These are phyloP conservation scores for Sanghuangporus sanghuang DNA, from an alignment of 1,284 basidiomycete species.

Conservation along the genomic window DNA sequence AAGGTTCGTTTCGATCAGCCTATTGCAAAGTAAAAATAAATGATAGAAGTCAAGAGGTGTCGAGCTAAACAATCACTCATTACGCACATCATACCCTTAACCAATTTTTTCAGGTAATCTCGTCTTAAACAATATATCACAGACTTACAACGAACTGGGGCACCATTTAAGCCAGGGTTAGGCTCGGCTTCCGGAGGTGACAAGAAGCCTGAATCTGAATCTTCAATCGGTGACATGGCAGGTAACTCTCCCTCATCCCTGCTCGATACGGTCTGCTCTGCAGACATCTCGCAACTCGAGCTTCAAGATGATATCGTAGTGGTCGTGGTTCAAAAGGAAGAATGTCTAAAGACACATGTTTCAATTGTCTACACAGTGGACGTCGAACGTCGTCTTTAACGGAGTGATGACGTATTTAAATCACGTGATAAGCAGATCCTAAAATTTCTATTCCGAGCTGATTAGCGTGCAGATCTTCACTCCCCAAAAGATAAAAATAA, in stretches of 20 bases:
- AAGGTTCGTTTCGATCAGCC: slow-evolving; percentile 77
- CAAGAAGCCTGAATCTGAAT: slow-evolving; percentile 25
- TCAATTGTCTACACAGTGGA: not conserved
- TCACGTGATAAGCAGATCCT: not conserved
- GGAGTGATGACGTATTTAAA: not conserved
- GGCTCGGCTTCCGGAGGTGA: slow-evolving; percentile 23
- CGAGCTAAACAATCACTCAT: not conserved
- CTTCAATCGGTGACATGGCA: slow-evolving; percentile 32
- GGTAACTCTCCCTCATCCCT: slow-evolving; percentile 34
- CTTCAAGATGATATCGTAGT: not conserved
- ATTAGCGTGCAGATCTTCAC: not conserved
- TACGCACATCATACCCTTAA: slow-evolving; percentile 46
- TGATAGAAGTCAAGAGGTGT: slow-evolving; percentile 2
- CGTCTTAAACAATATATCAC: not conserved
- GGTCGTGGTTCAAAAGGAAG: not conserved
- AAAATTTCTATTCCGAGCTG: not conserved
- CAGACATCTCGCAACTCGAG: not conserved
- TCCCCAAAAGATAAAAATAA: no score
- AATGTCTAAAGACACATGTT: not conserved
- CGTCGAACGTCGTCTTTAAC: no score
- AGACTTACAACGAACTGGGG: slow-evolving; percentile 26
- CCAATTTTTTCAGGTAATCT: not conserved
- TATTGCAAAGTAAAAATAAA: slow-evolving; percentile 25
- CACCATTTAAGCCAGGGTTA: slow-evolving; percentile 25
- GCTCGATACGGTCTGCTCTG: not conserved